These are phyloP conservation scores for Neurospora sp. DNA, from an alignment of 495 filamentous ascomycete species.

Conservation along the genomic window DNA sequence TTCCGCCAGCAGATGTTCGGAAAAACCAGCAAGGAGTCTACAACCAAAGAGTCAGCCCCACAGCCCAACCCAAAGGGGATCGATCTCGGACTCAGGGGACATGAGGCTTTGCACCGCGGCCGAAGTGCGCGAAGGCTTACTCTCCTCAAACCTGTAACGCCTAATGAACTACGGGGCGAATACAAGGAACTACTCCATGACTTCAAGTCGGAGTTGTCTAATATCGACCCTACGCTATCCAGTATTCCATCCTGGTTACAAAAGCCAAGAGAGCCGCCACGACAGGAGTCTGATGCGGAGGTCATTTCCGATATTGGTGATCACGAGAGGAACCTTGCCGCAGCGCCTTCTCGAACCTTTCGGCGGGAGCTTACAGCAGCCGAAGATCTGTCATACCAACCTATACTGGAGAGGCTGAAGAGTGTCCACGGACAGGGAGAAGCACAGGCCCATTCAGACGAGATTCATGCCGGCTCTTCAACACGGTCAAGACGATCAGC, in stretches of 20 bases:
- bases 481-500: background rate
- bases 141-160: background rate
- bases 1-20: conserved; percentile 45
- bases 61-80: conserved; percentile 25
- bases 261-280: conserved; percentile 7
- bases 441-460: background rate
- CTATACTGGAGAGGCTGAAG: background rate
- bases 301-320: conserved; percentile 37
- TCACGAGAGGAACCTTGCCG: conserved; percentile 23
- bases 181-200: conserved; percentile 33
- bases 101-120: conserved; percentile 27
- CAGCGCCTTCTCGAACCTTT: background rate
- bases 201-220: conserved; percentile 31
- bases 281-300: conserved; percentile 14
- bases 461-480: background rate
- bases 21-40: conserved; percentile 13
- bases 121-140: conserved; percentile 20
- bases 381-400: background rate
- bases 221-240: conserved; percentile 7
- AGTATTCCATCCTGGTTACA: conserved; percentile 16
- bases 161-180: conserved; percentile 19
- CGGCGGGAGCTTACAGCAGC: background rate
- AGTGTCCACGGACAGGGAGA: background rate
- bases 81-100: conserved; percentile 39
- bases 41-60: conserved; percentile 8